These are phyloP conservation scores for Nannizzia gypsea DNA, from an alignment of 2,329 filamentous ascomycete genomes.

Conservation along the genomic window DNA sequence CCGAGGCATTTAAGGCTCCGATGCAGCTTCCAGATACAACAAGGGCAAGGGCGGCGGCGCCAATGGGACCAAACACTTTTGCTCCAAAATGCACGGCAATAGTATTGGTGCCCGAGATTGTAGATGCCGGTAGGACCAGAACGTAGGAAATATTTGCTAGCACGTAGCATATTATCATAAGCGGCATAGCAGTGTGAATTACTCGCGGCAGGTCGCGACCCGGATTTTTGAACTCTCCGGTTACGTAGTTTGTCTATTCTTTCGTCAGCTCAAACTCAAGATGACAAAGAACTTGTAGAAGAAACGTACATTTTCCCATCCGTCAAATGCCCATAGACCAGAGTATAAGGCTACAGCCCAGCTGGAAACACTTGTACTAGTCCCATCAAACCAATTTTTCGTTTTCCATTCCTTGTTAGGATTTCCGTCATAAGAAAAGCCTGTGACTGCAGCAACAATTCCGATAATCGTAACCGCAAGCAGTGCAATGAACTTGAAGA, in stretches of 20 bases:
- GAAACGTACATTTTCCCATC: constrained; percentile 84
- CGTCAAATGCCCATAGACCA: constrained; percentile 94
- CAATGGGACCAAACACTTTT: constrained; percentile 76
- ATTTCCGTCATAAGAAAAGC: constrained; percentile 62
- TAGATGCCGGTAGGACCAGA: constrained; percentile 69
- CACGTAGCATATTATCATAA: constrained; percentile 83
- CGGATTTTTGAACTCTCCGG: constrained; percentile 90
- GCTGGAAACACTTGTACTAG: constrained; percentile 63
- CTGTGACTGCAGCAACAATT: constrained; percentile 78
- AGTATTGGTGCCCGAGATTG: constrained; percentile 81
- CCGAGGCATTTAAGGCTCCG: constrained; percentile 84
- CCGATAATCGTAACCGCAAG: constrained; percentile 77
- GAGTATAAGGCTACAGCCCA: constrained; percentile 95
- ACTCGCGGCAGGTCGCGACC: constrained; percentile 80
- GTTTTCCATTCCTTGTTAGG: constrained; percentile 79
- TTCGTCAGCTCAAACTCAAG: background rate
- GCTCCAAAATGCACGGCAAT: constrained; percentile 89
- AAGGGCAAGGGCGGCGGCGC: constrained; percentile 72
- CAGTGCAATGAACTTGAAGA: constrained; percentile 87
- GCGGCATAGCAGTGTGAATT: constrained; percentile 90
- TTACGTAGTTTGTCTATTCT: constrained; percentile 82
- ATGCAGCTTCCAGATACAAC: constrained; percentile 88
- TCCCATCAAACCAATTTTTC: constrained; percentile 77
- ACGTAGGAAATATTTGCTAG: constrained; percentile 91
- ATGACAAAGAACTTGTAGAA: background rate